These are phyloP conservation scores for Mycosphaerella sp. DNA, from an alignment of 2,329 filamentous ascomycete genomes.

Conservation along the genomic window DNA sequence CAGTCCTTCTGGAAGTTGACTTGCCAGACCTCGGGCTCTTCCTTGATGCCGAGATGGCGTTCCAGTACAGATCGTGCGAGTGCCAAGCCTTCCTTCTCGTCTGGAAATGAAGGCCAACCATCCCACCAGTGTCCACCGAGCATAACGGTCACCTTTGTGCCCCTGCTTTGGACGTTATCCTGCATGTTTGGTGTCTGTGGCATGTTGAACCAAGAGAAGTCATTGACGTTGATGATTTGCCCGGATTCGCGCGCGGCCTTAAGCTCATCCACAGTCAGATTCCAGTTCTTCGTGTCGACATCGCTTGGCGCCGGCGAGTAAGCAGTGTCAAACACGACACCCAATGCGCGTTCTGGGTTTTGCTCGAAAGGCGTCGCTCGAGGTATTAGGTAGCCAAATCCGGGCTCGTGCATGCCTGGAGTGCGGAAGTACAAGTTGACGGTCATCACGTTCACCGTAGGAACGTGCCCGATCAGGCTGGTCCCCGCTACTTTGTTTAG, in stretches of 20 bases:
- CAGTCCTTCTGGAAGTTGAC: slow-evolving; percentile 62
- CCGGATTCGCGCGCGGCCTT: slow-evolving; percentile 23
- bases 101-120: slow-evolving; percentile 55
- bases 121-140: slow-evolving; percentile 92
- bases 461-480: slow-evolving; percentile 54
- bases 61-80: slow-evolving; percentile 66
- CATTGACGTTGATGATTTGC: slow-evolving; percentile 30
- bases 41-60: slow-evolving; percentile 67
- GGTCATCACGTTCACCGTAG: slow-evolving; percentile 69
- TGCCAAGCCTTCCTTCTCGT: slow-evolving; percentile 57
- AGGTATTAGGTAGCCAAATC: slow-evolving; percentile 91
- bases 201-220: slow-evolving; percentile 34
- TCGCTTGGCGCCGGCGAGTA: slow-evolving; percentile 30
- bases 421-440: slow-evolving; percentile 81
- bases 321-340: slow-evolving; percentile 86
- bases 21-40: slow-evolving; percentile 54
- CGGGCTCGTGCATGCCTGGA: slow-evolving; percentile 58
- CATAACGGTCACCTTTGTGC: slow-evolving; percentile 88
- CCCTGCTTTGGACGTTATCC: slow-evolving; percentile 42
- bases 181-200: slow-evolving; percentile 29
- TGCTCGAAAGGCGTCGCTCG: slow-evolving; percentile 61
- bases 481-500: slow-evolving; percentile 34
- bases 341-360: slow-evolving; percentile 77
- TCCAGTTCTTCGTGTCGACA: slow-evolving; percentile 24
- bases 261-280: slow-evolving; percentile 22